phyloP scores from a whole-genome alignment of 106 monocot genomes.

The Platanthera guangdongensis region DNA sequence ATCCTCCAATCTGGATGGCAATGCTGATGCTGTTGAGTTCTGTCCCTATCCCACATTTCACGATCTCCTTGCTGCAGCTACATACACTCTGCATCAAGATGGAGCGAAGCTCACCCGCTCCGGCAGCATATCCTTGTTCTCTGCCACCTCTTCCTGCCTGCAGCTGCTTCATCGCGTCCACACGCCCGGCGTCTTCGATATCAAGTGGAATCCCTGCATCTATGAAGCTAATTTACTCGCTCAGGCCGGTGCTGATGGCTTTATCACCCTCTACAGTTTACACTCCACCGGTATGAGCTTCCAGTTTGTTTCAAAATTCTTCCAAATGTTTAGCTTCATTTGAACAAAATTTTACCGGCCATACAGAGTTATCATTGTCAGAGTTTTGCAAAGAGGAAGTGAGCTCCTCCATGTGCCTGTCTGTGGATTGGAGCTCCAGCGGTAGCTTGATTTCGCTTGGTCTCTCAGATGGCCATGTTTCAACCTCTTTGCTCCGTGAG shows the following conservation, averaged over 20 bases:
- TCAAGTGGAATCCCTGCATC: constrained; percentile 42
- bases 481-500: constrained; percentile 38
- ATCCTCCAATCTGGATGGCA: constrained; percentile 49
- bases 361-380: constrained; percentile 41
- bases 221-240: constrained; percentile 28
- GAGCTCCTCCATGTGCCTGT: constrained; percentile 78
- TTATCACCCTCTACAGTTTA: constrained; percentile 34
- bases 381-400: constrained; percentile 36
- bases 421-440: constrained; percentile 59
- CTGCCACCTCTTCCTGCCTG: constrained; percentile 18
- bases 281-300: constrained; percentile 6
- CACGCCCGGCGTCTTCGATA: constrained; percentile 50
- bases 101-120: constrained; percentile 24
- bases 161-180: constrained; percentile 27
- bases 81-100: constrained; percentile 54
- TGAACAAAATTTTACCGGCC: not conserved
- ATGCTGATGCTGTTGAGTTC: constrained; percentile 82
- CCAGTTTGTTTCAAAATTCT: constrained; percentile 3
- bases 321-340: not conserved
- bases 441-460: constrained; percentile 40
- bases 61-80: constrained; percentile 44
- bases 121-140: constrained; percentile 57
- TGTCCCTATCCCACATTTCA: constrained; percentile 38
- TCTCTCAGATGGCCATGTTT: constrained; percentile 75
- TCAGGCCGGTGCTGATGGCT: constrained; percentile 72